Percentiles rank a stretch among this genome's conserved stretches.
Conservation (phyloP, 2,329 filamentous ascomycete genomes). For the Ophiostoma sp. region DNA sequence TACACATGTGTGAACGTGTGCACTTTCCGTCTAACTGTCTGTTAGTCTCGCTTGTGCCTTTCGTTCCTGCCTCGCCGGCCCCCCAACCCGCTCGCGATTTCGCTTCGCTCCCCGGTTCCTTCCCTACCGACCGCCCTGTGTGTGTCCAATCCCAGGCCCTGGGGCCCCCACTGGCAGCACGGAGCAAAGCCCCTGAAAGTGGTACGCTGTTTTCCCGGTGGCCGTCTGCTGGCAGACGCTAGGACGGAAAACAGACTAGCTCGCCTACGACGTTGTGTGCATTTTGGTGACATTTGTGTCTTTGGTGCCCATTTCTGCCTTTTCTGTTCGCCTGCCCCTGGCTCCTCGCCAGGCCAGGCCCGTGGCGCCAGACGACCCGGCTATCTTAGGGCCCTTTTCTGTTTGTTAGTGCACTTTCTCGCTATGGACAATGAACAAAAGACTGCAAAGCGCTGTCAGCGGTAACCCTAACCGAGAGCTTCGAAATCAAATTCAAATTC, state of each 20-base stretch:
- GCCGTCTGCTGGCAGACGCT: neutral
- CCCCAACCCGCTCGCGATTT: neutral
- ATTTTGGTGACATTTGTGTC: neutral
- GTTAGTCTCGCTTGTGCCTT: neutral
- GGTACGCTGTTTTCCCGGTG: neutral
- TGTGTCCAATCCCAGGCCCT: neutral
- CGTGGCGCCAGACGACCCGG: neutral
- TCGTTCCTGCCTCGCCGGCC: neutral
- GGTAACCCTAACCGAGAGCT: neutral
- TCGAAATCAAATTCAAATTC: neutral
- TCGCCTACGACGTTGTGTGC: neutral
- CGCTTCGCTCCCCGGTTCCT: slow-evolving; percentile 3
- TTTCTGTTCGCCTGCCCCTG: slow-evolving; percentile 1
- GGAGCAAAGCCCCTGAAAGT: slow-evolving; percentile 9
- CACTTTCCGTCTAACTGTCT: neutral
- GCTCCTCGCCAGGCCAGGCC: neutral
- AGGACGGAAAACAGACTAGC: slow-evolving; percentile 2
- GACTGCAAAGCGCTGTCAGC: neutral
- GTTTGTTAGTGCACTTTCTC: slow-evolving; percentile 4
- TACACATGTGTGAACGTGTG: neutral
- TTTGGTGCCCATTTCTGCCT: neutral
- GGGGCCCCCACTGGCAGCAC: slow-evolving; percentile 4
- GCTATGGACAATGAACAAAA: neutral
- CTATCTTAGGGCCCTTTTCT: neutral
- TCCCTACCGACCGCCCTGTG: neutral